Evolutionary conservation across 179 eudicot species (phyloP), one percentile per base, ranked within the genome.

Genomic region (Silene vulgaris): DNA sequence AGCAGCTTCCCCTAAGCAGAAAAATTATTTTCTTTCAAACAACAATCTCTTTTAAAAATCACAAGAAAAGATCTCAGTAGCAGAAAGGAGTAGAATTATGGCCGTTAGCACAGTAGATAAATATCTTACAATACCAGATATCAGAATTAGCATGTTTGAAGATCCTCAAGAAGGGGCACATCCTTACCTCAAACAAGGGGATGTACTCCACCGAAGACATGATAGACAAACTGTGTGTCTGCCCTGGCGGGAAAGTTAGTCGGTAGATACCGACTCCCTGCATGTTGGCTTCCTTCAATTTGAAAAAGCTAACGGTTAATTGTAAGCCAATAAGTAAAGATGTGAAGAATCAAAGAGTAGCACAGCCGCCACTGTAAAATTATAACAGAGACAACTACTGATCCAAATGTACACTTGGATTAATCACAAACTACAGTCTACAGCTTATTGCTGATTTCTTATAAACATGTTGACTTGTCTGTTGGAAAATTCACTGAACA

Each of bases 121-220:
- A 65, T 56, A 17, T 76, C 14, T 54, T 43, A 77, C 3, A 59
- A 74, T 0, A 4, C 5, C 19, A 40, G 16, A 62, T 43, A 59
- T 66, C 37, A 28, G 54, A 32, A 29, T 45, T 37, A 26, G 60
- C 57, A 40, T 35, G 35, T 60, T 69, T 35, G 35, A 61, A 59
- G 37, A 9, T 57, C 52, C 29, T 37, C 16, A 60, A 65, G 21
- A 71, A 12, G 21, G 26, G 72, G n/a, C 20, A 65, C 48, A 17
- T 21, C 68, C 64, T 76, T 89, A 92, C 95, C 97, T 87, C 88
- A 80, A 84, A 82, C 79, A 92, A 77, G 20, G 93, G 81, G 40
- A 90, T 78, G 80, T 74, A 78, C 77, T 78, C 80, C 30, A 72
- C 73, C 12, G 88, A 85, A 73, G 91, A 77, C 54, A 91, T 90